Base-by-base conservation (phyloP, 352 stramenopile species). In the Phytophthora pinifolia region DNA sequence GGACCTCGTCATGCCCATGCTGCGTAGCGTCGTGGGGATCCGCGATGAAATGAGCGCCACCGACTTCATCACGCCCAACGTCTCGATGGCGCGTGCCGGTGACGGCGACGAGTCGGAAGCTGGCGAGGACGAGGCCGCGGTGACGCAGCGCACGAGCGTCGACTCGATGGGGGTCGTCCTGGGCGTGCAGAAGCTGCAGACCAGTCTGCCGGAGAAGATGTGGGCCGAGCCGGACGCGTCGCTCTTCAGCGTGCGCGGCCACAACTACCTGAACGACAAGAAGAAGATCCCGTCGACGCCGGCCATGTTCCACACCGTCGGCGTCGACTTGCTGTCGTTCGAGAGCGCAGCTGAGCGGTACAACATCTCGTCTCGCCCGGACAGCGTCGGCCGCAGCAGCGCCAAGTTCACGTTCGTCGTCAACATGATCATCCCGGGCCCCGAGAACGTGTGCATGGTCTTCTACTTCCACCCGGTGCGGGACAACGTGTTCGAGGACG, bases 261-360 rank as follows among this genome's bases (percentile, higher is more conserved):
- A 76, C n/a, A 96, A 93, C 56, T 98, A 98, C 63, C 57, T 96
- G 18, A 68, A 69, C 6, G 87, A 95, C 65, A 91, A 89, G 73
- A 94, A 96, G 49, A 98, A 98, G 60, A 67, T 86, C 12, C 46
- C 86, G 14, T 94, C 88, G 10, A 66, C 58, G 6, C 66, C 66
- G 9, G 68, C 83, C 17, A 88, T 84, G 54, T 94, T 94, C 54
- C 83, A 89, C 52, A 74, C 88, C 10, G 79, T 93, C 6, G 83
- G 82, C 8, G 83, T 95, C 45, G 86, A 95, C 52, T 62, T 92
- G 22, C 68, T 94, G 22, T 86, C 82, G 36, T 94, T 94, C 43
- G 82, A 94, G 46, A 77, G 62, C 32, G 42, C 79, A 27, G 65
- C 45, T 12, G 83, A 94, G 41, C 72, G 86, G 17, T 95, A 94